phyloP scores from a whole-genome alignment of 768 basidiomycete genomes.

The Tephrocybe sp. region DNA sequence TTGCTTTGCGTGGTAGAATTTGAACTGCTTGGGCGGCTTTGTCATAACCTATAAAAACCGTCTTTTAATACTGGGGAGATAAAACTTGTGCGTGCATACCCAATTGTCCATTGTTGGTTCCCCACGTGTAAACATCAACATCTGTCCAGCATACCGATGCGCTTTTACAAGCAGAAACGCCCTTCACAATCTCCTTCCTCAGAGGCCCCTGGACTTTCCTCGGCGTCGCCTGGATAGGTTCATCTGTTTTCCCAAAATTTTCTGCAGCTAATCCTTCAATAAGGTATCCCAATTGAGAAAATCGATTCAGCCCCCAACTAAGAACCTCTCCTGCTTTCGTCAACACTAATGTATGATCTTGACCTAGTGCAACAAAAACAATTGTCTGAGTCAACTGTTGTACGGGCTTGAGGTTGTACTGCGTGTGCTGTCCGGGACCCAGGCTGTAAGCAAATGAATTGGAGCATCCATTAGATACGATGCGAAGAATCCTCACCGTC shows the following conservation, averaged over 20 bases:
- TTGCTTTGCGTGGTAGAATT: slow-evolving; percentile 74
- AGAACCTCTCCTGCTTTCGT: slow-evolving; percentile 80
- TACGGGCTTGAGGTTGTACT: slow-evolving; percentile 66
- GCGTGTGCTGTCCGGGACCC: slow-evolving; percentile 74
- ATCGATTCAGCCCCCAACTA: slow-evolving; percentile 90
- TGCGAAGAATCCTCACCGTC: slow-evolving; percentile 54
- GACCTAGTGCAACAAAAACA: slow-evolving; percentile 75
- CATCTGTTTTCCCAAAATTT: slow-evolving; percentile 48
- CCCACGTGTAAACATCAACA: slow-evolving; percentile 80
- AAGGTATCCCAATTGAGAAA: slow-evolving; percentile 84
- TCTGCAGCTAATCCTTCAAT: slow-evolving; percentile 51
- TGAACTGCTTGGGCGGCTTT: slow-evolving; percentile 72
- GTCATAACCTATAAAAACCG: slow-evolving; percentile 60
- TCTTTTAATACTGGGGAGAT: neutral
- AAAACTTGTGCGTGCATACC: slow-evolving; percentile 41
- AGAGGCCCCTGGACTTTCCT: slow-evolving; percentile 71
- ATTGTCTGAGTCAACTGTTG: slow-evolving; percentile 55
- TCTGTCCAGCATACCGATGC: slow-evolving; percentile 90
- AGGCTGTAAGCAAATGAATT: slow-evolving; percentile 41
- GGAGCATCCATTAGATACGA: neutral
- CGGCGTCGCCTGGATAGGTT: slow-evolving; percentile 74
- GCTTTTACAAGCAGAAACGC: slow-evolving; percentile 83
- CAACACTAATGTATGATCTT: slow-evolving; percentile 91
- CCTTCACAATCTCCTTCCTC: slow-evolving; percentile 74
- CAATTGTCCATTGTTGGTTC: slow-evolving; percentile 89